phyloP scores from a whole-genome alignment of 176 grass and related monocot species.

The Avena sativa region DNA sequence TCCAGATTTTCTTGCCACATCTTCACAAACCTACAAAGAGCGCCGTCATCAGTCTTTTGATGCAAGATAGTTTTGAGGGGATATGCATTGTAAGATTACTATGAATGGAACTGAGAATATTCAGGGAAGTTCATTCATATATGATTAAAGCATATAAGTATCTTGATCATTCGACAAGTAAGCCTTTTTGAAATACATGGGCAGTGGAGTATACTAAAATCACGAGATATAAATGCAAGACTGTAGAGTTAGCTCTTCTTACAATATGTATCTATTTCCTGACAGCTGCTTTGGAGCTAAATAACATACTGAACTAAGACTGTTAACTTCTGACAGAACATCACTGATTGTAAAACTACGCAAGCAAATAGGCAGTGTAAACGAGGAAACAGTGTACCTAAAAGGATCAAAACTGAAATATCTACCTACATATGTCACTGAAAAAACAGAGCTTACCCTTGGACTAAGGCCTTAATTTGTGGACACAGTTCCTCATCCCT shows the following conservation, averaged over 20 bases:
- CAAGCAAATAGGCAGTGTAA: not conserved
- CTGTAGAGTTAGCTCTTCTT: conserved; percentile 19
- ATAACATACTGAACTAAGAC: not conserved
- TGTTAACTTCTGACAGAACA: conserved; percentile 32
- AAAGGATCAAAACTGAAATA: conserved; percentile 9
- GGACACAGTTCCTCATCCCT: conserved; percentile 90
- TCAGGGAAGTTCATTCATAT: conserved; percentile 5
- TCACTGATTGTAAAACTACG: conserved; percentile 22
- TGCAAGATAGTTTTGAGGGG: not conserved
- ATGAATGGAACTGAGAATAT: not conserved
- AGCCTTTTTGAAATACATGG: conserved; percentile 1
- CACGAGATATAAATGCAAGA: not conserved
- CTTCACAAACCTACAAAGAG: conserved; percentile 68
- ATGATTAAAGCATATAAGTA: not conserved
- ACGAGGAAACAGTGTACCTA: not conserved
- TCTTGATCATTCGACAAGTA: not conserved
- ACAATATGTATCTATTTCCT: not conserved
- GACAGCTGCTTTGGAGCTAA: not conserved
- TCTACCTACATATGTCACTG: not conserved
- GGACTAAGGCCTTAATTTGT: conserved; percentile 67
- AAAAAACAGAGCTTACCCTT: conserved; percentile 67
- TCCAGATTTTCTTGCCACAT: conserved; percentile 87
- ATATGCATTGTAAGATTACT: conserved; percentile 16
- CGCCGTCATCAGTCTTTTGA: conserved; percentile 38
- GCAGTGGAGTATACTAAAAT: not conserved